phyloP scores from a whole-genome alignment of 179 eudicot genomes.

The Silene coronaria region DNA sequence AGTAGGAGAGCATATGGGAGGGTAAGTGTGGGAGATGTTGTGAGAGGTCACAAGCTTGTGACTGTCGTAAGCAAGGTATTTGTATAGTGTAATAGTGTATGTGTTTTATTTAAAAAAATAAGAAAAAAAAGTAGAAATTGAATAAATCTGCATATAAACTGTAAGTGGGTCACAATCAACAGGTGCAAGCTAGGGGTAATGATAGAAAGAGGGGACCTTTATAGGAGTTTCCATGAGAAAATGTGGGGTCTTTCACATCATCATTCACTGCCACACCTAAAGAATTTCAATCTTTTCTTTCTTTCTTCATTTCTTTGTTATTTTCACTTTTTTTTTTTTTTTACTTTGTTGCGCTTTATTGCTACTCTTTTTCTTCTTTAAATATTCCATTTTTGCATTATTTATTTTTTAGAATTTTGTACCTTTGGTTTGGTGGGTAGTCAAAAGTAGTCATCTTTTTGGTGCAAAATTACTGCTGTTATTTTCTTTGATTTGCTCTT shows the following conservation, averaged over 20 bases:
- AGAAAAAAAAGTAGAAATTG: not conserved
- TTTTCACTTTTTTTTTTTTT: not conserved
- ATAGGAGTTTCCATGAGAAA: not conserved
- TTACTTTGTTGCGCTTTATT: conserved; percentile 4
- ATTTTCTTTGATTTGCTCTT: not conserved
- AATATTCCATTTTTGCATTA: conserved; percentile 6
- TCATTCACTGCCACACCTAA: conserved; percentile 5
- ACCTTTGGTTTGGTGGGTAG: not conserved
- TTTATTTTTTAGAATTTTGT: not conserved
- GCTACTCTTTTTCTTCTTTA: not conserved
- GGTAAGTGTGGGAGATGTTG: too few relatives aligned
- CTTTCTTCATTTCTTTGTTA: not conserved
- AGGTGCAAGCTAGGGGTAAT: conserved; percentile 11
- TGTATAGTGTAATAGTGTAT: too few relatives aligned
- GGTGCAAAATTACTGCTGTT: conserved; percentile 2
- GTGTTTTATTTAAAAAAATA: too few relatives aligned
- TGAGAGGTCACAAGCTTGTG: too few relatives aligned
- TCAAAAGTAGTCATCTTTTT: not conserved
- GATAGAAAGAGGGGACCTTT: conserved; percentile 5
- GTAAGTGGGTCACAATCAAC: conserved; percentile 20
- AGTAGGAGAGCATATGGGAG: too few relatives aligned
- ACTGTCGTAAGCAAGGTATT: too few relatives aligned
- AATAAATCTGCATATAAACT: not conserved
- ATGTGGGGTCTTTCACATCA: conserved; percentile 7
- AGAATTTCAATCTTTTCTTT: conserved; percentile 7